phyloP scores from a whole-genome alignment of 495 filamentous ascomycete species.

The Xylaria curta region DNA sequence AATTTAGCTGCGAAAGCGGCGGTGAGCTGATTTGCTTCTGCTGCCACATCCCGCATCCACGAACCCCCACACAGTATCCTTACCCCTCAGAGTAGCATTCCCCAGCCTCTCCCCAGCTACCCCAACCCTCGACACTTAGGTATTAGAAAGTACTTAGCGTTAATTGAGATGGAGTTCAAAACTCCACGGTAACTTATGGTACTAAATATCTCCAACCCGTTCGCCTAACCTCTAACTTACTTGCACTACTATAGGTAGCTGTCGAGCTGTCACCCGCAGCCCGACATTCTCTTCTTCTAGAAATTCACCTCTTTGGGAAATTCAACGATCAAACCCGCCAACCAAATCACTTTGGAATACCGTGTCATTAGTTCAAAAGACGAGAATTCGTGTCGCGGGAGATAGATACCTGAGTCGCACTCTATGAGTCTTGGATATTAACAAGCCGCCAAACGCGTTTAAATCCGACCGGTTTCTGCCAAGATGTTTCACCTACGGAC shows the following conservation, averaged over 20 bases:
- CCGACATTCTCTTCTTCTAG: too few species aligned
- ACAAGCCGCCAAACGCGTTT: background rate
- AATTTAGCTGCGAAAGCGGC: background rate
- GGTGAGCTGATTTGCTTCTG: constrained; percentile 1
- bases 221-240: too few species aligned
- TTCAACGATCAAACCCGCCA: background rate
- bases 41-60: background rate
- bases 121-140: background rate
- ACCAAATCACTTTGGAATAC: background rate
- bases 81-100: constrained; percentile 1
- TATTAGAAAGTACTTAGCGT: too few species aligned
- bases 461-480: background rate
- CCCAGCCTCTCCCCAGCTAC: background rate
- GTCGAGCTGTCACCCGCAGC: too few species aligned
- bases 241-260: too few species aligned
- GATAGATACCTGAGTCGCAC: background rate
- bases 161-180: too few species aligned
- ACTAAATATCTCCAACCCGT: too few species aligned
- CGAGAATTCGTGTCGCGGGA: background rate
- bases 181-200: too few species aligned
- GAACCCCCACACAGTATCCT: constrained; percentile 4
- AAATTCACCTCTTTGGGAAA: too few species aligned
- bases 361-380: background rate
- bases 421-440: background rate
- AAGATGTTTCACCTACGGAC: background rate